A percentile compares a stretch with the other conserved stretches of the same genome.
These are phyloP conservation scores for Aspergillus novoparasiticus DNA, from an alignment of 2,329 filamentous ascomycete genomes.

Conservation along the genomic window DNA sequence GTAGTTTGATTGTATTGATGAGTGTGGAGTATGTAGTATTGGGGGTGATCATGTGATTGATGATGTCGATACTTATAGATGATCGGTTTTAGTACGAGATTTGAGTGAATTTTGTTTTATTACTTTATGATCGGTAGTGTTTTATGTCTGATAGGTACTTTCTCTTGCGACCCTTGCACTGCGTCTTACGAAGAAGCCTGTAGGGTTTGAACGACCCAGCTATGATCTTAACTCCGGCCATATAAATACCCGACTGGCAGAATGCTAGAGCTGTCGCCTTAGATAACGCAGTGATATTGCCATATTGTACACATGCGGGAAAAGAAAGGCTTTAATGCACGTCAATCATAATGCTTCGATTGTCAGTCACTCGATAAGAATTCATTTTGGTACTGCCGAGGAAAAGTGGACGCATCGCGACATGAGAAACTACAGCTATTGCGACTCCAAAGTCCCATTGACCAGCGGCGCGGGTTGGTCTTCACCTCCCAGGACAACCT, in stretches of 20 bases:
- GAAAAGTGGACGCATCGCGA: background rate
- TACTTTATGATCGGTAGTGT: background rate
- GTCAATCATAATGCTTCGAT: background rate
- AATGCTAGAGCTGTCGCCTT: background rate
- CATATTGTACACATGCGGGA: conserved; percentile 1
- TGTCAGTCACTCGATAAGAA: background rate
- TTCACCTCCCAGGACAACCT: conserved; percentile 40
- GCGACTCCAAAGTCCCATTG: conserved; percentile 29
- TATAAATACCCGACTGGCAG: background rate
- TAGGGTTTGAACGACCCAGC: background rate
- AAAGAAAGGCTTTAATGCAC: background rate
- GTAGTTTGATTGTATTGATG: background rate
- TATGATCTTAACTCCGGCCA: background rate
- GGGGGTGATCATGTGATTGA: conserved; percentile 8
- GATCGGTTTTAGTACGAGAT: background rate
- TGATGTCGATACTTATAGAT: background rate
- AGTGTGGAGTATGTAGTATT: background rate
- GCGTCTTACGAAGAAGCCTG: background rate
- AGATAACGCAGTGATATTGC: background rate
- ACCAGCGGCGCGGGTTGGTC: conserved; percentile 26
- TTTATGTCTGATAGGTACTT: background rate
- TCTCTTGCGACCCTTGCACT: background rate
- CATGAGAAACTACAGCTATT: background rate
- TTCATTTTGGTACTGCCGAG: background rate
- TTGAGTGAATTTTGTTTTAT: background rate